These are phyloP conservation scores for Eimeria mitis DNA, from an alignment of 169 alveolate species.

Conservation along the genomic window DNA sequence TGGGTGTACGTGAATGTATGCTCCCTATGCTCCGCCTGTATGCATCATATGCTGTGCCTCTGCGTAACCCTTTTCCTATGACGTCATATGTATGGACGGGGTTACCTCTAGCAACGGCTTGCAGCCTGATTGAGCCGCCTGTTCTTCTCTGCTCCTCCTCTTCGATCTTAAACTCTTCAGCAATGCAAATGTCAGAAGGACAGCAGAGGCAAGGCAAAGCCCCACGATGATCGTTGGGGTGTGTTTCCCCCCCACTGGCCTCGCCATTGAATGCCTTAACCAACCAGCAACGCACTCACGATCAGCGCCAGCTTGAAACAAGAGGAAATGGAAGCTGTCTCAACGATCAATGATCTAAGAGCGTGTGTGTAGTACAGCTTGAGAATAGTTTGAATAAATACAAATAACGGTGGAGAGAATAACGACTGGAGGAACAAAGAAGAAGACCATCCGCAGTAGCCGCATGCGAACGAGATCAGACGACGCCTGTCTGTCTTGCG, in stretches of 20 bases:
- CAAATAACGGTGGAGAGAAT: background rate
- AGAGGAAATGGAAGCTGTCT: background rate
- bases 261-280: constrained; percentile 45
- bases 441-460: constrained; percentile 6
- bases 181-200: background rate
- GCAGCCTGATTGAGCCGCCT: background rate
- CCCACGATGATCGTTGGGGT: constrained; percentile 34
- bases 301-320: background rate
- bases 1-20: too few species aligned
- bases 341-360: background rate
- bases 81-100: too few species aligned
- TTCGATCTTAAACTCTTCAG: background rate
- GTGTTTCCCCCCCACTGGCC: constrained; percentile 5
- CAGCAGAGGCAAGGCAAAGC: constrained; percentile 17
- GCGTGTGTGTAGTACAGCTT: background rate
- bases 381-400: background rate
- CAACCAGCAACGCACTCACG: background rate
- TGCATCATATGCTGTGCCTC: background rate
- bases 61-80: background rate
- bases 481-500: constrained; percentile 1
- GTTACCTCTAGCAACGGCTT: background rate
- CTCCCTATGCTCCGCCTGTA: background rate
- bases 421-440: background rate
- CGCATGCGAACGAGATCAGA: constrained; percentile 17
- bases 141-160: background rate